phyloP scores from a whole-genome alignment of 2,329 filamentous ascomycete species.

The Coleophoma eucalyptorum region DNA sequence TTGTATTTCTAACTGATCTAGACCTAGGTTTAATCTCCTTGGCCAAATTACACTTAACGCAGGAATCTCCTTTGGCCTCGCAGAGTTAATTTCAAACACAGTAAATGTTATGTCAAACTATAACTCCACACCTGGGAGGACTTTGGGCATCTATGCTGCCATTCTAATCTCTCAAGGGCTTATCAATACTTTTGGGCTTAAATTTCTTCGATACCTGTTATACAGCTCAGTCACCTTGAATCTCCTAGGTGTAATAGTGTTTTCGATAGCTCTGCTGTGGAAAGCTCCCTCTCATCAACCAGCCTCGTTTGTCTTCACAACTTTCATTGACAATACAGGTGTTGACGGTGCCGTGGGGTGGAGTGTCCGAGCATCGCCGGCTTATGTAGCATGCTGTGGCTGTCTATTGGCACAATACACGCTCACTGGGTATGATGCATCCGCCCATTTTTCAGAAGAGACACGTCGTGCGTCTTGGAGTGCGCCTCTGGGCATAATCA shows the following conservation, averaged over 20 bases:
- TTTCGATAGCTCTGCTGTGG: constrained; percentile 52
- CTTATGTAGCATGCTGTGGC: constrained; percentile 51
- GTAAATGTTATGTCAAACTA: constrained; percentile 39
- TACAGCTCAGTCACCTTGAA: constrained; percentile 52
- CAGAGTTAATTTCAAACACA: constrained; percentile 39
- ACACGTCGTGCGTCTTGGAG: constrained; percentile 53
- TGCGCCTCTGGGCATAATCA: constrained; percentile 53
- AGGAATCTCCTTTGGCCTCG: constrained; percentile 41
- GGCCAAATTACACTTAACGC: constrained; percentile 45
- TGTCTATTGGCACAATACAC: constrained; percentile 51
- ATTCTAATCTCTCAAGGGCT: constrained; percentile 50
- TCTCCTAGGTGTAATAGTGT: constrained; percentile 44
- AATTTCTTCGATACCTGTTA: constrained; percentile 49
- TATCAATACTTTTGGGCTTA: constrained; percentile 55
- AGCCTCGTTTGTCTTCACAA: constrained; percentile 50
- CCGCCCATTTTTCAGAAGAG: constrained; percentile 54
- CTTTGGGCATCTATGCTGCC: constrained; percentile 56
- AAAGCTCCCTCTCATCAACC: constrained; percentile 52
- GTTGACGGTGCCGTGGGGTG: constrained; percentile 39
- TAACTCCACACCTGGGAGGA: constrained; percentile 40
- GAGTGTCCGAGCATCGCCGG: constrained; percentile 46
- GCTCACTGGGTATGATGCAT: constrained; percentile 50
- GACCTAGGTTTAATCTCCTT: constrained; percentile 43
- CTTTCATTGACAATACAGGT: constrained; percentile 48
- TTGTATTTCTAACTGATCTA: too few species aligned